Conservation (phyloP, 1,139 yeast species). For the Wickerhamomyces sp. region DNA sequence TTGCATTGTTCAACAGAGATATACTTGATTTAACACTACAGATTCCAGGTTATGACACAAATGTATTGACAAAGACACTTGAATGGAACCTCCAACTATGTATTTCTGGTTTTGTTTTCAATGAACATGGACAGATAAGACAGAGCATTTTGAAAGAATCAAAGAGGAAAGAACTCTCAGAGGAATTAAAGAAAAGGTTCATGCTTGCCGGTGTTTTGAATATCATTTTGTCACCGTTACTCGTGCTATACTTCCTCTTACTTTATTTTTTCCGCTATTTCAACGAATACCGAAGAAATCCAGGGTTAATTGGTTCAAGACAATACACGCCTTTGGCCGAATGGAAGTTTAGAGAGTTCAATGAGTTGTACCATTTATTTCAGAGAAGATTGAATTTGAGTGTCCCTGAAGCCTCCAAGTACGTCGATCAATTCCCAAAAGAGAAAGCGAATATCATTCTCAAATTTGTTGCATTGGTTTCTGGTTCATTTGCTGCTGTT, state of each 20-base stretch:
- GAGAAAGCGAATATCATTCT: constrained; percentile 64
- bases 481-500: constrained; percentile 88
- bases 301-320: constrained; percentile 77
- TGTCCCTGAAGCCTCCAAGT: constrained; percentile 71
- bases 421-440: constrained; percentile 89
- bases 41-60: constrained; percentile 29
- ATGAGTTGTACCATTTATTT: constrained; percentile 87
- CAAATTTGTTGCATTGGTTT: constrained; percentile 65
- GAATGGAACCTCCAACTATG: constrained; percentile 94
- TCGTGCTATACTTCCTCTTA: constrained; percentile 75
- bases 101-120: constrained; percentile 80
- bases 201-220: constrained; percentile 84
- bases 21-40: constrained; percentile 64
- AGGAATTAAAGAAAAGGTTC: constrained; percentile 72
- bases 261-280: constrained; percentile 86
- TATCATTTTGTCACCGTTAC: constrained; percentile 76
- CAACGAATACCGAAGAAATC: constrained; percentile 87
- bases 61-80: constrained; percentile 71
- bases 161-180: constrained; percentile 60
- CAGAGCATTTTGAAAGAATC: constrained; percentile 66
- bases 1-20: constrained; percentile 81
- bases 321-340: constrained; percentile 93
- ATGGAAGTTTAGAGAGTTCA: constrained; percentile 92
- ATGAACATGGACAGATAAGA: constrained; percentile 79
- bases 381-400: constrained; percentile 73